phyloP scores from a whole-genome alignment of 345 rosid species.

The Geranium brycei region DNA sequence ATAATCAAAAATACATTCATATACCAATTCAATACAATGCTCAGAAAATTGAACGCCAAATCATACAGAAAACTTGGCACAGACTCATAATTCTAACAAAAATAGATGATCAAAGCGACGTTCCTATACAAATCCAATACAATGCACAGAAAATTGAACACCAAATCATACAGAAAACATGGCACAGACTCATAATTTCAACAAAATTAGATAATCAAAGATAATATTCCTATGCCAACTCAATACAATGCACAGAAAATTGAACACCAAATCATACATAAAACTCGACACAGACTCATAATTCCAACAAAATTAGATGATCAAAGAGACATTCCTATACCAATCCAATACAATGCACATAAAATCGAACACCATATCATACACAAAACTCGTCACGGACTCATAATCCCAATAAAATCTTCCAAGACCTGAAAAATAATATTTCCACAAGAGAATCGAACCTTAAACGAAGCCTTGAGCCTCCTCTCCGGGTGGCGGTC shows the following conservation, averaged over 20 bases:
- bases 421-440: not conserved
- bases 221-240: too few relatives aligned
- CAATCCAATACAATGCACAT: too few relatives aligned
- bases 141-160: not conserved
- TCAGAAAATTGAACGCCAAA: too few relatives aligned
- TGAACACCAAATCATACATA: not conserved
- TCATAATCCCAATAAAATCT: not conserved
- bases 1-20: too few relatives aligned
- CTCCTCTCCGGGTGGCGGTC: constrained; percentile 82
- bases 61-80: not conserved
- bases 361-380: too few relatives aligned
- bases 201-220: not conserved
- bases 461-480: constrained; percentile 93
- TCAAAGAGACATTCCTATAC: too few relatives aligned
- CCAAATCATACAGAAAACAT: too few relatives aligned
- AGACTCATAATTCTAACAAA: not conserved
- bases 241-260: not conserved
- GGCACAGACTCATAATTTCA: too few relatives aligned
- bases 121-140: too few relatives aligned
- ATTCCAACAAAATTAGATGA: not conserved
- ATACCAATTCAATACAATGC: too few relatives aligned
- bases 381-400: too few relatives aligned
- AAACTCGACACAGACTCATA: not conserved
- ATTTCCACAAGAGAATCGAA: constrained; percentile 9
- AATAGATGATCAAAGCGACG: too few relatives aligned